phyloP scores from a whole-genome alignment of 1,284 basidiomycete genomes.

The Trametes polyzona region DNA sequence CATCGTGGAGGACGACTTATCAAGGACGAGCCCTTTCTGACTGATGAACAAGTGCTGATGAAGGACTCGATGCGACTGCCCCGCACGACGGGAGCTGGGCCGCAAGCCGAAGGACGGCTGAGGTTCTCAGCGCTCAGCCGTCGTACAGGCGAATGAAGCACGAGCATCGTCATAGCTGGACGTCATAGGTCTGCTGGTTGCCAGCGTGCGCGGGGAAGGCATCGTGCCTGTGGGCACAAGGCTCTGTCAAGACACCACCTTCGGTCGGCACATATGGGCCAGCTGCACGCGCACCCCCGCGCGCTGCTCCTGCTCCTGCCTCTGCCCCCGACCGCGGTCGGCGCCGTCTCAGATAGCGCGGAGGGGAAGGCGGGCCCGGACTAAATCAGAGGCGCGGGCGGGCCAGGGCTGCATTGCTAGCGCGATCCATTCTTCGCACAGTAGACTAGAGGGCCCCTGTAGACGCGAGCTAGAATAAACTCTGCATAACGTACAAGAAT shows the following conservation, averaged over 20 bases:
- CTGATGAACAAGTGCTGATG: constrained; percentile 9
- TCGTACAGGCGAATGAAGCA: background rate
- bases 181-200: constrained; percentile 16
- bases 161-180: constrained; percentile 13
- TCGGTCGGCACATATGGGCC: background rate
- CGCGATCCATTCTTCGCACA: constrained; percentile 6
- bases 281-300: background rate
- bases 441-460: background rate
- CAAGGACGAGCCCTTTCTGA: background rate
- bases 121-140: background rate
- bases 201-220: background rate
- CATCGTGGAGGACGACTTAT: constrained; percentile 6
- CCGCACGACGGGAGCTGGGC: background rate
- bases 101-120: background rate
- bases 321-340: background rate
- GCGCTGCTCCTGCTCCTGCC: background rate
- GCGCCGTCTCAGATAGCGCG: constrained; percentile 13
- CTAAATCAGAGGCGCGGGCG: background rate
- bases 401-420: constrained; percentile 3
- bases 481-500: background rate
- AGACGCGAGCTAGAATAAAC: constrained; percentile 6
- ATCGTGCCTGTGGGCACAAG: constrained; percentile 10
- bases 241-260: background rate
- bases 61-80: background rate
- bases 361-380: constrained; percentile 9